A percentile compares a stretch with the other conserved stretches of the same genome.
Conservation (phyloP, 2,329 filamentous ascomycete species). For the Verticillium alfalfae region DNA sequence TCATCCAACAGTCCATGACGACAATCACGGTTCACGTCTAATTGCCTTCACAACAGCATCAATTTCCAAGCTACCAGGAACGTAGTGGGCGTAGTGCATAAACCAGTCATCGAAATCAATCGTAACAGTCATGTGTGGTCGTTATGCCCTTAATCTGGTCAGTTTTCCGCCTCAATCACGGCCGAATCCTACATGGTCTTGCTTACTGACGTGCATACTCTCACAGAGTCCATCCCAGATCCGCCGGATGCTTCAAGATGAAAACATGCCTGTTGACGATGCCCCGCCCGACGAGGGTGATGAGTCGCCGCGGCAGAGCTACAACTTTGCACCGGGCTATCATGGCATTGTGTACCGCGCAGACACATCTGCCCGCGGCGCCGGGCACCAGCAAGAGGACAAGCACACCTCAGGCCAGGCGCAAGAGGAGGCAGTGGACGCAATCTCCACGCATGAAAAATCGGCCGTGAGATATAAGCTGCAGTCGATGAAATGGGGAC, state of each 20-base stretch:
- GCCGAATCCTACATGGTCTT: neutral
- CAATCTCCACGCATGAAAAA: constrained; percentile 6
- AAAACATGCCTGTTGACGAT: constrained; percentile 68
- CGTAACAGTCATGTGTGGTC: constrained; percentile 23
- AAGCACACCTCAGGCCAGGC: constrained; percentile 8
- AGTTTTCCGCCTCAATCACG: constrained; percentile 11
- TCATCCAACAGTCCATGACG: neutral
- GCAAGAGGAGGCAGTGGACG: constrained; percentile 4
- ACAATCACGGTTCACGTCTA: neutral
- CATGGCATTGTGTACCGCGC: constrained; percentile 83
- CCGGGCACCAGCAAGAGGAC: constrained; percentile 14
- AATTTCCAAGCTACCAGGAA: neutral
- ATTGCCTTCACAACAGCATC: neutral
- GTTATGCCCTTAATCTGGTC: constrained; percentile 30
- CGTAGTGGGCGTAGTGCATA: no score
- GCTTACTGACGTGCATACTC: neutral
- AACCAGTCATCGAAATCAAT: neutral
- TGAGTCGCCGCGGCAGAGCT: constrained; percentile 61
- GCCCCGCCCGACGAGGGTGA: constrained; percentile 66
- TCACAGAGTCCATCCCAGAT: constrained; percentile 70
- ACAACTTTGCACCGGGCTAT: constrained; percentile 90
- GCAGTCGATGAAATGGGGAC: constrained; percentile 93
- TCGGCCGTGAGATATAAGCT: constrained; percentile 63
- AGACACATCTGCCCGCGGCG: constrained; percentile 58
- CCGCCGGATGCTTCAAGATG: constrained; percentile 64